Evolutionary conservation across 805 yeast species (phyloP).

Genomic region (Debaryomyces castellii): DNA sequence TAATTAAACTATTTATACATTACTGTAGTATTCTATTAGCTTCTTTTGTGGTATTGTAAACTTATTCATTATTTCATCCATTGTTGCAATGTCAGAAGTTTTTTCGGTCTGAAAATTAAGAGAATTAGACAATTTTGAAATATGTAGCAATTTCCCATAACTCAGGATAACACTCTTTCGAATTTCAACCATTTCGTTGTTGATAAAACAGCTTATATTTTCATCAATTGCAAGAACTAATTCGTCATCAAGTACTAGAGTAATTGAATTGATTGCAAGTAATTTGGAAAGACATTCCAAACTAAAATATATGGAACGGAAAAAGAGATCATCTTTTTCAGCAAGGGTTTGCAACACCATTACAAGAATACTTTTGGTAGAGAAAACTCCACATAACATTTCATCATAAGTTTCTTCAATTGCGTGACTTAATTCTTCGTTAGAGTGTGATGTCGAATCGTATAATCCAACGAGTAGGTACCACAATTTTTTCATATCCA

Average conservation of each 20-base stretch:
- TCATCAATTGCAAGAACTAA: constrained; percentile 26
- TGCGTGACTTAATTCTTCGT: constrained; percentile 23
- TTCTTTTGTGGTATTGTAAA: constrained; percentile 44
- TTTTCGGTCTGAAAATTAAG: constrained; percentile 18
- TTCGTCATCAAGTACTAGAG: constrained; percentile 16
- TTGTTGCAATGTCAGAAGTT: constrained; percentile 8
- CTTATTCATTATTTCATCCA: constrained; percentile 32
- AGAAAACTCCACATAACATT: constrained; percentile 24
- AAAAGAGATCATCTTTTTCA: constrained; percentile 5
- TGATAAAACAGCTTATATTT: constrained; percentile 23
- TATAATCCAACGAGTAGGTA: constrained; percentile 19
- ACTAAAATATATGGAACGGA: constrained; percentile 14
- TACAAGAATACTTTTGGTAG: constrained; percentile 17
- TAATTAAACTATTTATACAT: constrained; percentile 6
- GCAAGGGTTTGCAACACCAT: constrained; percentile 15
- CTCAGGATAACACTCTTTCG: constrained; percentile 37
- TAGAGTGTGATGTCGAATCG: constrained; percentile 3
- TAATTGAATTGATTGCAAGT: constrained; percentile 16
- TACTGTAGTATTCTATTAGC: constrained; percentile 47
- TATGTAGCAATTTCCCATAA: constrained; percentile 35
- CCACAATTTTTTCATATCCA: constrained; percentile 25
- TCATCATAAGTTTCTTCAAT: constrained; percentile 31
- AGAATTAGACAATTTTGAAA: constrained; percentile 12
- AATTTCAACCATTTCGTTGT: constrained; percentile 32
- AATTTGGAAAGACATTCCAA: constrained; percentile 27